Evolutionary conservation across 2,329 filamentous ascomycete species (phyloP), one percentile per base, ranked within the genome.

Genomic region (Chalara sp.): DNA sequence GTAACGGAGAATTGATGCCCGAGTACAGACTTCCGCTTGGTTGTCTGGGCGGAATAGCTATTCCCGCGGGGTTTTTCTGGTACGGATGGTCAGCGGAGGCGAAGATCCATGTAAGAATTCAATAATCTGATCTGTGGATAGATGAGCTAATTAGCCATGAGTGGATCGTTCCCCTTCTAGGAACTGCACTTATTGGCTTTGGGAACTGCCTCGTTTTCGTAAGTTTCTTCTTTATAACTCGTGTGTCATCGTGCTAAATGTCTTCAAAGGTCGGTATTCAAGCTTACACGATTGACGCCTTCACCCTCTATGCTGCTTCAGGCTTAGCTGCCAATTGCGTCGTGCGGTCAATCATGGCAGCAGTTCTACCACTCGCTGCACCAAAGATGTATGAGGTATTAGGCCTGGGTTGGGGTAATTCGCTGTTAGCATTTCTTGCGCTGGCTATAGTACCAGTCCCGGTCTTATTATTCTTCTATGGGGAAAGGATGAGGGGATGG

Each of bases 281-380:
- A 61, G 72, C 45, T 70, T 78, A 70, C 70, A 76, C 75, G 65
- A 71, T 53, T 56, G 67, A 72, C 53, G 66, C 62, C n/a, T 74
- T 72, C 52, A 63, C 59, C 6, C 59, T 56, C 6, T 67, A 70
- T 47, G 66, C 70, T 6, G 70, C 68, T 5, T 66, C 63, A 12
- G 71, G 68, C 3, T 55, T 72, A 12, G 64, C 67, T 0, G 62
- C 69, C 47, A 64, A 69, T 49, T 69, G 69, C 1, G 59, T 74
- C 3, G 64, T 67, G 2, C 64, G 72, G 6, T 73, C 68, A 32
- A 56, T 78, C n/a, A 71, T 71, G 1, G 74, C 71, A 5, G 73
- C 76, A 32, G 70, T 70, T 3, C 70, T 78, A 51, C 76, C 76
- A 6, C 65, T 79, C 1, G 76, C 76, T 46, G 74, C 71, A 1